Evolutionary conservation across 331 rosid genomes (phyloP), one percentile per base, ranked within the genome.

Genomic region (Prunus yedoensis): DNA sequence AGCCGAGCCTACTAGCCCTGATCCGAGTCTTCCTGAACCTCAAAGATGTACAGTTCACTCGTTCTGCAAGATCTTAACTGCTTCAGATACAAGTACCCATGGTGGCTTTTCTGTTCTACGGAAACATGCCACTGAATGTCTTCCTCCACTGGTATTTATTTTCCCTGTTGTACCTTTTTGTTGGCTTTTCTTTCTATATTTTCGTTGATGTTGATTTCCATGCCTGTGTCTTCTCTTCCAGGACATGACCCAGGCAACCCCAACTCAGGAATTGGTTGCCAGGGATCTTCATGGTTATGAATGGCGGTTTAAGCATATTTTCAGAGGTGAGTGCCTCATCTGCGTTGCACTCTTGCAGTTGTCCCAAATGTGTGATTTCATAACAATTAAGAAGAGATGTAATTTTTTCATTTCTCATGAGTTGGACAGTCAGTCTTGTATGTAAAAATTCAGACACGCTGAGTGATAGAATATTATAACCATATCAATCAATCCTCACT

Each of bases 21-120:
- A 90, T 73, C 85, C 82, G 12, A 52, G 82, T 71, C 77, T 25
- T 59, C 45, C 78, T 15, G 93, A 88, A 67, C 77, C 53, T 79
- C 86, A 81, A 77, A 86, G 81, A 74, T 87, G 93, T 2, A 66
- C 75, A 54, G 88, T 87, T 63, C 89, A 90, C 80, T 79, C 96
- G 13, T 92, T 92, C 88, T 84, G 88, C 88, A 92, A 92, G 85
- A 91, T 90, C 59, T 72, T 92, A 70, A 92, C 97, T 43, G 97
- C 96, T 17, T 92, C 97, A n/a, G 97, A 92, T 79, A 92, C 97
- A 1, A 92, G 97, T 79, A 92, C 97, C 64, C 97, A 92, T 82
- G 97, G 97, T 1, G 97, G 97, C 9, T 92, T 92, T 81, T 92
- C 97, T 14, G 96, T 92, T 77, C 86, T 92, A 10, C 85, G 97